Conservation (phyloP, 2,329 filamentous ascomycete genomes). For the Clonostachys solani region DNA sequence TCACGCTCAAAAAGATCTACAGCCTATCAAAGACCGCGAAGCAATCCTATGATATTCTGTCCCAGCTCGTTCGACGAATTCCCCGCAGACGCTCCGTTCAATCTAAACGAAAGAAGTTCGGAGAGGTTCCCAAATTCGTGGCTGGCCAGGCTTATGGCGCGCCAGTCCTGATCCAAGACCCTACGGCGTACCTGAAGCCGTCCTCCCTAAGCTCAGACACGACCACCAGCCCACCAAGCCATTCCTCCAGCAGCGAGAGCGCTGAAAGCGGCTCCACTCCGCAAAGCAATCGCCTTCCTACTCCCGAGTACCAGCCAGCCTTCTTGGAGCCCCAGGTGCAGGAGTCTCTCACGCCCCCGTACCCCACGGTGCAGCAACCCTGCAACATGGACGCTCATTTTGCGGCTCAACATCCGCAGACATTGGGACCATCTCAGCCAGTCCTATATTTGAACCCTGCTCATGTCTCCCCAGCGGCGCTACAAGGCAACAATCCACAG, state of each 20-base stretch:
- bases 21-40: slow-evolving; percentile 24
- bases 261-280: background rate
- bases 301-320: background rate
- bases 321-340: background rate
- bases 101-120: no score
- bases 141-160: no score
- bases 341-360: background rate
- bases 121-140: no score
- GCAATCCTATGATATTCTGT: slow-evolving; percentile 25
- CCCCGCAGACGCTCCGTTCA: slow-evolving; percentile 4
- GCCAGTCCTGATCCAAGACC: background rate
- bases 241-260: background rate
- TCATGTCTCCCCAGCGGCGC: no score
- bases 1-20: slow-evolving; percentile 21
- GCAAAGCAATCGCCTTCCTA: background rate
- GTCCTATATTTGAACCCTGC: background rate
- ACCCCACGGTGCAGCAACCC: background rate
- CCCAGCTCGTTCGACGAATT: slow-evolving; percentile 18
- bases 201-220: background rate
- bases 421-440: background rate
- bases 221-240: background rate
- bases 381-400: background rate
- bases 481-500: no score
- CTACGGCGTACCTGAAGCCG: background rate
- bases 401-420: no score